Evolutionary conservation across 1,284 basidiomycete genomes (phyloP).

Genomic region (Chalciporus sp.): DNA sequence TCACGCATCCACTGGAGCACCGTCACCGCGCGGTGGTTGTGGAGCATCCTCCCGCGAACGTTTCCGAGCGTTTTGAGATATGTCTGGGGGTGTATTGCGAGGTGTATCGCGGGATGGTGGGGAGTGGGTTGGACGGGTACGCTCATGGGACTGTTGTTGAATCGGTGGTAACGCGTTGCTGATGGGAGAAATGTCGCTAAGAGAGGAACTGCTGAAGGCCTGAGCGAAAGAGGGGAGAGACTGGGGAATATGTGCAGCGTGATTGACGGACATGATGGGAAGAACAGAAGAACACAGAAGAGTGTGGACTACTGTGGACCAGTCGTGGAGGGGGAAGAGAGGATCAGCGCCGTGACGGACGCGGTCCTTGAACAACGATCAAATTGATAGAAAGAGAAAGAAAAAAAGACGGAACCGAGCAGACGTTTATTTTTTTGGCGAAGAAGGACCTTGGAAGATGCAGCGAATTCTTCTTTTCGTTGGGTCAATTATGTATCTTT

Average conservation of each 20-base stretch:
- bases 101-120: conserved; percentile 33
- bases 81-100: conserved; percentile 35
- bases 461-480: not conserved
- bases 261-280: conserved; percentile 43
- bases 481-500: not conserved
- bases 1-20: conserved; percentile 40
- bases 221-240: conserved; percentile 77
- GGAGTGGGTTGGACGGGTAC: conserved; percentile 39
- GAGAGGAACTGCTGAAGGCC: conserved; percentile 60
- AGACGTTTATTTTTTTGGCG: not conserved
- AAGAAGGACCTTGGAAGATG: not conserved
- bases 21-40: conserved; percentile 38
- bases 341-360: not conserved
- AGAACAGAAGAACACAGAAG: not conserved
- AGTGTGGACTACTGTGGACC: not conserved
- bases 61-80: conserved; percentile 39
- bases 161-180: conserved; percentile 67
- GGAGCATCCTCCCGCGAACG: conserved; percentile 45
- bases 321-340: not conserved
- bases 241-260: conserved; percentile 45
- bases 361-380: not conserved
- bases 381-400: not conserved
- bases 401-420: conserved; percentile 25
- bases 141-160: conserved; percentile 43
- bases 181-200: conserved; percentile 47